phyloP scores from a whole-genome alignment of 495 filamentous ascomycete species.

The Diplogelasinospora grovesii region DNA sequence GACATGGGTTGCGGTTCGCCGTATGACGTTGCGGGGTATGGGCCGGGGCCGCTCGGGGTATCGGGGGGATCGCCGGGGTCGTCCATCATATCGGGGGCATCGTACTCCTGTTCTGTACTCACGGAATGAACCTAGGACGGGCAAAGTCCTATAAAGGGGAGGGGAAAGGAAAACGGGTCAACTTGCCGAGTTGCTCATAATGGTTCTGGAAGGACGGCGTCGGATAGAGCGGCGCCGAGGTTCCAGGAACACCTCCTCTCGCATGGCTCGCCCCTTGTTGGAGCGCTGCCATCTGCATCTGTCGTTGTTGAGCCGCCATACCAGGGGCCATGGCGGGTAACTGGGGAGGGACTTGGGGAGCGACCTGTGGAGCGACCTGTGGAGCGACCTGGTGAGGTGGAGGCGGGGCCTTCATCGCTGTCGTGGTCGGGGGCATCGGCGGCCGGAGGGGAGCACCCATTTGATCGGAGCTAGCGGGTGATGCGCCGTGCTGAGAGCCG shows the following conservation, averaged over 20 bases:
- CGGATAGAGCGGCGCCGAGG: conserved; percentile 57
- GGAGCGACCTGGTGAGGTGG: conserved; percentile 19
- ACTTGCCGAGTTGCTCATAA: conserved; percentile 96
- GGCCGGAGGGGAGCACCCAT: conserved; percentile 34
- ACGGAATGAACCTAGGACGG: conserved; percentile 74
- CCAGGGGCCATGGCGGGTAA: conserved; percentile 41
- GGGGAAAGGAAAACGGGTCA: conserved; percentile 52
- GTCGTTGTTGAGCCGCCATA: conserved; percentile 37
- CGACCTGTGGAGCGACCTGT: too few species aligned
- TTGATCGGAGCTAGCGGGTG: conserved; percentile 56
- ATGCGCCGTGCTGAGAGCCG: conserved; percentile 61
- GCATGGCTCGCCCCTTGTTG: conserved; percentile 26
- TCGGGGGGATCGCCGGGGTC: conserved; percentile 57
- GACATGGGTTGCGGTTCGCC: conserved; percentile 34
- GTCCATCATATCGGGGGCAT: conserved; percentile 91
- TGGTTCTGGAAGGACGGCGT: conserved; percentile 82
- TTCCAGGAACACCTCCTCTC: conserved; percentile 24
- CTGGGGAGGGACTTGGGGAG: too few species aligned
- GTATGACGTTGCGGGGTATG: conserved; percentile 55
- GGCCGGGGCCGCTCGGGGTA: conserved; percentile 58
- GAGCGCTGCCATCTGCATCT: conserved; percentile 35
- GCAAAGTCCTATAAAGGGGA: conserved; percentile 60
- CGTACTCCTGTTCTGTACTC: conserved; percentile 96
- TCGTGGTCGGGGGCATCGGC: conserved; percentile 33
- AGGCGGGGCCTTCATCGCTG: conserved; percentile 33